Evolutionary conservation across 352 stramenopile species (phyloP).

Genomic region (Globisporangium solare): DNA sequence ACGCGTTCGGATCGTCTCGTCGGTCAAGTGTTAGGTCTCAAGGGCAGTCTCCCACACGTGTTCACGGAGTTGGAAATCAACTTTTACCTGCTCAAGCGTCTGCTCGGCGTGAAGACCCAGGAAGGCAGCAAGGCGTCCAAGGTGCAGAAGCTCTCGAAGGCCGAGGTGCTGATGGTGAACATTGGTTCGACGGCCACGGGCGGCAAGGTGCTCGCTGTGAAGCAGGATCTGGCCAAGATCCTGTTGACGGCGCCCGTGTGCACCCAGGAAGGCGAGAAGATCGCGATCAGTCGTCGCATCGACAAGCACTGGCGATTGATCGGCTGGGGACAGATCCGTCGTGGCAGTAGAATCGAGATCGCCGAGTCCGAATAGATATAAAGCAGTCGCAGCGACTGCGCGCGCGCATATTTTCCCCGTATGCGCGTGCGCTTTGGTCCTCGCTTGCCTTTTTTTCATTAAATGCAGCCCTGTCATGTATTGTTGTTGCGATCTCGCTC

Average conservation of each 20-base stretch:
- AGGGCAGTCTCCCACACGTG: conserved; percentile 96
- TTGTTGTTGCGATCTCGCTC: background rate
- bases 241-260: conserved; percentile 98
- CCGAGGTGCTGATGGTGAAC: conserved; percentile 99
- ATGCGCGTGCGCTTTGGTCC: background rate
- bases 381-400: conserved; percentile 8
- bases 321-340: conserved; percentile 99
- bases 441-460: background rate
- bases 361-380: conserved; percentile 81
- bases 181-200: conserved; percentile 99
- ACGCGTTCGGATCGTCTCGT: conserved; percentile 99
- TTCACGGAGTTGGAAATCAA: conserved; percentile 99
- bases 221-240: conserved; percentile 99
- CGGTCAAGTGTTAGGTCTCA: conserved; percentile 96
- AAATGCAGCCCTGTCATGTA: background rate
- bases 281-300: conserved; percentile 98
- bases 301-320: conserved; percentile 99
- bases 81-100: conserved; percentile 98
- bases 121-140: conserved; percentile 99
- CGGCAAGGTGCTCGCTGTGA: conserved; percentile 92
- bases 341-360: conserved; percentile 94
- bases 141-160: conserved; percentile 98
- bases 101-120: conserved; percentile 99
- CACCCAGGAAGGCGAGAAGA: conserved; percentile 99
- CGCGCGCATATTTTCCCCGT: background rate